Base-by-base conservation (phyloP, 2,329 filamentous ascomycete species). In the Trichoderma endophyticum region DNA sequence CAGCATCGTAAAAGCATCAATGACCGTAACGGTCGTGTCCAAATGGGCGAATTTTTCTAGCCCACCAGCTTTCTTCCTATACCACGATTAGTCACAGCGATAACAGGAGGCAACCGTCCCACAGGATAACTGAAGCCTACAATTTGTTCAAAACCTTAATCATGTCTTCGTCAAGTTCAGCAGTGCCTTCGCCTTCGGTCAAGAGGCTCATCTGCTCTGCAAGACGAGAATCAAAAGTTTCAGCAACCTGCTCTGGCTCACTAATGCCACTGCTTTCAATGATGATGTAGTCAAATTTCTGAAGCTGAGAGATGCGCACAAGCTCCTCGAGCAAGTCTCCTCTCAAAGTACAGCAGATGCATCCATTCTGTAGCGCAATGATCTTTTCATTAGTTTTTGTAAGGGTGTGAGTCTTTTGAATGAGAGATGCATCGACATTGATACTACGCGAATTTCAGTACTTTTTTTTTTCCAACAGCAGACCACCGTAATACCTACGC, bases 291-390 rank as follows among this genome's bases (percentile, higher is more conserved):
- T 93, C 90, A 48, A 93, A 90, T 64, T 86, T 83, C 21, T 88
- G 85, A 1, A 89, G 84, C 76, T 90, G 87, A 0, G 90, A 78
- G 1, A 93, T 83, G 1, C 86, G 86, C 0, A 91, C 90, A 0
- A 93, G 85, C 77, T 93, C 91, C 72, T 91, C 88, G 0, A 94
- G 85, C 1, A 93, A 81, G 71, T 93, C 91, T 1, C 91, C 91
- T 4, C 92, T 88, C 0, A 93, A 83, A 0, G 91, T 93, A 76
- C 92, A 94, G 83, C 91, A 94, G 76, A 94, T 94, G 75, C 92
- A 93, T 11, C 91, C 90, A 73, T 92, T 93, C 76, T 92, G 90
- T 70, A 93, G 84, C 11, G 90, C 87, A 18, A 92, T 88, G 36
- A 92, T 84, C 74, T 91, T 90, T 74, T 92, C 89, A 51, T 90